Base-by-base conservation (phyloP, 148 eudicot genomes). In the Camellia sinensis region DNA sequence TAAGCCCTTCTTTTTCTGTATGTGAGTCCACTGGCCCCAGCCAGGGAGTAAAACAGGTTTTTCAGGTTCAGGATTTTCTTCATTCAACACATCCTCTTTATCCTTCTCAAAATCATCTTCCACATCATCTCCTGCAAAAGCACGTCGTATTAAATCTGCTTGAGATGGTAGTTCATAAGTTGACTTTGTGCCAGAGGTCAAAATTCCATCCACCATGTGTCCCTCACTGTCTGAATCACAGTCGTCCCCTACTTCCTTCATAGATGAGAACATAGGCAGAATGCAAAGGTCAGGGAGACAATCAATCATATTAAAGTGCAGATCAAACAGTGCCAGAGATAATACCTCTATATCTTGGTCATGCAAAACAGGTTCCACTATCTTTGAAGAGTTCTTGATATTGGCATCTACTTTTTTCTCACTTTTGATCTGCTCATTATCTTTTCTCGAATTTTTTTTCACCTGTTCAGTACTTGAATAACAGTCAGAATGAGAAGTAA, bases 41-140 rank as follows among this genome's bases (percentile, higher is more conserved):
- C 99, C 99, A 78, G 97, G 99, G 75, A 94, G 92, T 78, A 89
- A 63, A 69, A 86, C 63, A 65, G 99, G 99, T 77, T 94, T 90
- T 74, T 97, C 99, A 17, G 99, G 99, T 80, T 87, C 93, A 43
- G 99, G 99, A 81, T 84, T 90, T 85, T 97, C 99, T 82, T 94
- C 96, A 74, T 94, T 84, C 73, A 94, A 67, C 40, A 87, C 86
- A 71, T 88, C 93, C 73, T 91, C 86, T 82, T 97, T 97, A 22
- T 84, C 89, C 86, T 87, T 92, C 75, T 86, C 87, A 79, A 97
- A 97, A 72, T 92, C 97, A 76, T 86, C 93, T 86, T 90, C 98
- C 85, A 97, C 99, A 71, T 97, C 96, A 85, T 94, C 99, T 48
- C 97, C 98, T 46, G 97, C 99, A 87, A 97, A 97, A 76, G 99